These are phyloP conservation scores for Prinsepia uniflora DNA, from an alignment of 306 rosid species.

Conservation along the genomic window DNA sequence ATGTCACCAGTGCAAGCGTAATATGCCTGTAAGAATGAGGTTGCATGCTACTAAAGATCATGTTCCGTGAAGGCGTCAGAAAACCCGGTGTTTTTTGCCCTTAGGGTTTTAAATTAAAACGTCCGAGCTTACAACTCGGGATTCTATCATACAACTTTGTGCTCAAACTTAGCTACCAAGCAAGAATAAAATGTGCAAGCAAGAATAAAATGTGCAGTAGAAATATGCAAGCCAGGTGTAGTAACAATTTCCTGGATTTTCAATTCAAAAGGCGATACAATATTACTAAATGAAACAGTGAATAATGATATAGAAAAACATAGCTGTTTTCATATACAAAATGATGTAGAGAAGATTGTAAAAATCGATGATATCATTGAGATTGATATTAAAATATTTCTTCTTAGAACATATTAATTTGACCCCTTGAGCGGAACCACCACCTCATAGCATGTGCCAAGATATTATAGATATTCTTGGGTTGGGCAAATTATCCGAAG, in stretches of 20 bases:
- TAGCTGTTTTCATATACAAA: constrained; percentile 46
- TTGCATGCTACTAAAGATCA: too few species aligned
- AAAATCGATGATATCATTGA: not conserved
- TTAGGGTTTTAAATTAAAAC: too few species aligned
- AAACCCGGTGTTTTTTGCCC: too few species aligned
- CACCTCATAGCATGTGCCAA: too few species aligned
- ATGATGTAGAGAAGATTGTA: constrained; percentile 34
- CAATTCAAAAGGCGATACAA: not conserved
- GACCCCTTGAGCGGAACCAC: too few species aligned
- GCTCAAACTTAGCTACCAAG: not conserved
- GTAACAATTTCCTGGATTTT: not conserved
- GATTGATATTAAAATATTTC: too few species aligned
- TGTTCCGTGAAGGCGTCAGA: too few species aligned
- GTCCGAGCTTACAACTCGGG: not conserved
- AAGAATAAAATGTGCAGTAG: not conserved
- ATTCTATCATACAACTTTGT: not conserved
- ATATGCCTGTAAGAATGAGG: too few species aligned
- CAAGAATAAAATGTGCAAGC: not conserved
- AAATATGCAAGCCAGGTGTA: not conserved
- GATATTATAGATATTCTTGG: too few species aligned
- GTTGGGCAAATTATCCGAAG: too few species aligned
- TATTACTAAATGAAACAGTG: not conserved
- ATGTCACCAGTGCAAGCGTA: not conserved
- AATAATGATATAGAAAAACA: constrained; percentile 25
- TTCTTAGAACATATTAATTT: too few species aligned